phyloP scores from a whole-genome alignment of 2,329 filamentous ascomycete species.

The Penicillium aurantiogriseum region DNA sequence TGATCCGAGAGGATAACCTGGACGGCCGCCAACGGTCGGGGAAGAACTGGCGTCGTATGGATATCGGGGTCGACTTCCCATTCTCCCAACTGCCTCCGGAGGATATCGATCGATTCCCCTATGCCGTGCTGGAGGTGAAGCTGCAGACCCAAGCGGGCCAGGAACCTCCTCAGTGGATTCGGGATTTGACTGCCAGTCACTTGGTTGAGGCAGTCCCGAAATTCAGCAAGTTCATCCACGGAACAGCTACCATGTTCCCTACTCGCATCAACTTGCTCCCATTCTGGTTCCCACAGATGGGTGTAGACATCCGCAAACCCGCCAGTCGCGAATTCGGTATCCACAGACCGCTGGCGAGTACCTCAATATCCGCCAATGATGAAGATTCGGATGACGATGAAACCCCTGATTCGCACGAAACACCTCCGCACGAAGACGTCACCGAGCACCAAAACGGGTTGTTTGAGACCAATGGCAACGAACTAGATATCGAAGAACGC shows the following conservation, averaged over 20 bases:
- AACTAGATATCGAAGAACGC: constrained; percentile 78
- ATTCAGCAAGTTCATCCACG: constrained; percentile 99
- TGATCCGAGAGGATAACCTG: constrained; percentile 92
- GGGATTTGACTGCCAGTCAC: constrained; percentile 87
- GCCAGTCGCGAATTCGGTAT: constrained; percentile 87
- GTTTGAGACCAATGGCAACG: constrained; percentile 48
- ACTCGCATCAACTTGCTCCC: constrained; percentile 84
- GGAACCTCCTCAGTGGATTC: constrained; percentile 94
- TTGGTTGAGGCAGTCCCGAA: constrained; percentile 98
- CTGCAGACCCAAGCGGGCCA: constrained; percentile 94
- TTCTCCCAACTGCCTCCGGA: constrained; percentile 83
- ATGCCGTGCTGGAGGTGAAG: constrained; percentile 95
- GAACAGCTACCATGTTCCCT: constrained; percentile 82
- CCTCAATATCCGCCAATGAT: constrained; percentile 73
- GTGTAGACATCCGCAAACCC: constrained; percentile 93
- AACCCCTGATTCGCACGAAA: constrained; percentile 10
- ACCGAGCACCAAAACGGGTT: constrained; percentile 43
- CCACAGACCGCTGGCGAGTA: constrained; percentile 71
- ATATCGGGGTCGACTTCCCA: constrained; percentile 94
- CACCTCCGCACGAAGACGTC: constrained; percentile 2
- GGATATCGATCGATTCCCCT: constrained; percentile 89
- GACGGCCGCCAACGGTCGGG: constrained; percentile 74
- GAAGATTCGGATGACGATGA: constrained; percentile 72
- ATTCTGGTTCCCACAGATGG: constrained; percentile 99
- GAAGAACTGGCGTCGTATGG: constrained; percentile 92